phyloP scores from a whole-genome alignment of 495 filamentous ascomycete species.

The Staphylotrichum longicolle region DNA sequence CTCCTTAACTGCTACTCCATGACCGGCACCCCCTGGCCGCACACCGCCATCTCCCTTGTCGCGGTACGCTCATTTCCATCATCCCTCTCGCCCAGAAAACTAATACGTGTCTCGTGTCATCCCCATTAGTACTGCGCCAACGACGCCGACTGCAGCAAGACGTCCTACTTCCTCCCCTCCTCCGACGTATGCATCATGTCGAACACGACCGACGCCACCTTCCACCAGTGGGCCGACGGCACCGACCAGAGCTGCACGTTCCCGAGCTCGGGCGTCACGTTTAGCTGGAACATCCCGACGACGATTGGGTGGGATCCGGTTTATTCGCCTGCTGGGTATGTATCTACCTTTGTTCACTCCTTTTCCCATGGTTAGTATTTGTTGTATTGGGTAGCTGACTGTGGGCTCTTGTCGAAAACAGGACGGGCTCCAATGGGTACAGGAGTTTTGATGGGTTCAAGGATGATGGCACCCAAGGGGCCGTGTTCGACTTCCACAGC shows the following conservation, averaged over 20 bases:
- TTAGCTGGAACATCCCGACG: constrained; percentile 2
- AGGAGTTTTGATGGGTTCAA: neutral
- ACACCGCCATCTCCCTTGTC: neutral
- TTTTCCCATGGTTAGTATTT: no score
- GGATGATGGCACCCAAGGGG: neutral
- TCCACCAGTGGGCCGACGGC: neutral
- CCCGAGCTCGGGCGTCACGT: neutral
- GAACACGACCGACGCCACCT: neutral
- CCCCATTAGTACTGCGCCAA: constrained; percentile 1
- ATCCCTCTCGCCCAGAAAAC: no score
- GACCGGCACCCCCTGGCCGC: neutral
- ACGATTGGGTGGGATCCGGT: neutral
- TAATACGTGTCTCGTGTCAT: no score
- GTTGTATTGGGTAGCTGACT: no score
- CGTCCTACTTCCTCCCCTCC: neutral
- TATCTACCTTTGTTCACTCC: neutral
- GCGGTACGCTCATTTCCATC: neutral
- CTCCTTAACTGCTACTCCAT: neutral
- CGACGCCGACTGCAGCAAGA: neutral
- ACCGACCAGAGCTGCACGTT: constrained; percentile 3
- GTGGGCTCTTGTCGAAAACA: neutral
- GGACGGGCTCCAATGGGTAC: neutral
- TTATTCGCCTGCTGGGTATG: neutral
- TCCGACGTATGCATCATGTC: neutral
- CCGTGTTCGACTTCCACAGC: neutral